These are phyloP conservation scores for Globisporangium polare DNA, from an alignment of 352 stramenopile genomes.

Conservation along the genomic window DNA sequence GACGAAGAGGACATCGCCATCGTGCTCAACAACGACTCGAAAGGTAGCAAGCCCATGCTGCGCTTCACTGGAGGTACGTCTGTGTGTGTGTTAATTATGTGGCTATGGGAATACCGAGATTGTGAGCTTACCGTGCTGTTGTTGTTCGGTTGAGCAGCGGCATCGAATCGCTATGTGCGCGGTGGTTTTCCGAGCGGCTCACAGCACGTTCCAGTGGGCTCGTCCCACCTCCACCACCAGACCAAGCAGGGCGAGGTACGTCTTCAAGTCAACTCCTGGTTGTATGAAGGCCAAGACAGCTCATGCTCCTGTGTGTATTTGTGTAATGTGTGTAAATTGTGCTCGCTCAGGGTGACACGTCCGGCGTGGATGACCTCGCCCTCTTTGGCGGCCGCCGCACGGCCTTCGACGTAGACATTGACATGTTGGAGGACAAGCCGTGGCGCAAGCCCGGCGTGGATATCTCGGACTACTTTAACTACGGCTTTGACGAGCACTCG, in stretches of 20 bases:
- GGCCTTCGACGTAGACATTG: conserved; percentile 91
- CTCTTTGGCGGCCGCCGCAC: conserved; percentile 82
- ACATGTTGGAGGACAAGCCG: conserved; percentile 88
- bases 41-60: conserved; percentile 64
- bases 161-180: conserved; percentile 73
- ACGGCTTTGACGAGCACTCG: conserved; percentile 89
- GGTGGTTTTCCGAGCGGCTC: conserved; percentile 36
- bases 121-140: background rate
- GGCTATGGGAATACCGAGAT: background rate
- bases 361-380: conserved; percentile 61
- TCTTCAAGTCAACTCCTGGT: no score
- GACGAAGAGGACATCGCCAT: conserved; percentile 85
- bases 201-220: conserved; percentile 31
- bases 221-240: conserved; percentile 17
- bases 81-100: background rate
- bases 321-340: background rate
- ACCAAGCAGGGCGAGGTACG: conserved; percentile 22
- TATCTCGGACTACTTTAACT: conserved; percentile 94
- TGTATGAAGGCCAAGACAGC: background rate
- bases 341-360: conserved; percentile 17
- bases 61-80: conserved; percentile 60
- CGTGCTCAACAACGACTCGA: conserved; percentile 60
- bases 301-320: background rate
- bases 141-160: conserved; percentile 2
- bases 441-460: conserved; percentile 90